Conservation (phyloP, 1,284 basidiomycete genomes). For the Cutaneotrichosporon sp. region DNA sequence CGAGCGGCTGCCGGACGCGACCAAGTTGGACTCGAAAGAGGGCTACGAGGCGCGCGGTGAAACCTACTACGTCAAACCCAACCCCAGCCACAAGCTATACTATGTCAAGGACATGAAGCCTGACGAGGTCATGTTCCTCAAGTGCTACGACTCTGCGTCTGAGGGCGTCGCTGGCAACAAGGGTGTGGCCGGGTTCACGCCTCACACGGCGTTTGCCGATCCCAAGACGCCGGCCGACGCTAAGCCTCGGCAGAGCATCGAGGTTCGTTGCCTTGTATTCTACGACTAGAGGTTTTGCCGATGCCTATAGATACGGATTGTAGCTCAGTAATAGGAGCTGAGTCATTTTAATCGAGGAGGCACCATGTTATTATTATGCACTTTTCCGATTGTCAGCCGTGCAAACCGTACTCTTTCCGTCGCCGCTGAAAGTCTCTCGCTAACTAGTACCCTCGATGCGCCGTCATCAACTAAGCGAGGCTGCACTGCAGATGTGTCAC, state of each 20-base stretch:
- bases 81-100: slow-evolving; percentile 13
- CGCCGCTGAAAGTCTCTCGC: too few species aligned
- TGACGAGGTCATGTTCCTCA: slow-evolving; percentile 22
- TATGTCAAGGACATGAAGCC: slow-evolving; percentile 20
- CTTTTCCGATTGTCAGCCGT: too few species aligned
- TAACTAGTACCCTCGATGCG: too few species aligned
- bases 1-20: slow-evolving; percentile 6
- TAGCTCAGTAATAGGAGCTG: too few species aligned
- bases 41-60: slow-evolving; percentile 17
- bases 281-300: slow-evolving; percentile 13
- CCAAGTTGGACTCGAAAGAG: not conserved
- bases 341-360: too few species aligned
- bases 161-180: slow-evolving; percentile 6
- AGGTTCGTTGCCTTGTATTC: slow-evolving; percentile 20
- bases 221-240: slow-evolving; percentile 13
- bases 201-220: slow-evolving; percentile 18
- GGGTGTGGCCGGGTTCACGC: slow-evolving; percentile 16
- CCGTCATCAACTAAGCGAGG: too few species aligned
- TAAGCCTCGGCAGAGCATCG: slow-evolving; percentile 18
- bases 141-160: slow-evolving; percentile 17
- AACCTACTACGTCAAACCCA: slow-evolving; percentile 17
- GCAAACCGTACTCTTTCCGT: too few species aligned
- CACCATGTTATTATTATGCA: too few species aligned
- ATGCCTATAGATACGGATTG: too few species aligned
- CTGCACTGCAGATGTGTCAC: too few species aligned